phyloP scores from a whole-genome alignment of 2,329 filamentous ascomycete species.

The Neobulgaria alba region DNA sequence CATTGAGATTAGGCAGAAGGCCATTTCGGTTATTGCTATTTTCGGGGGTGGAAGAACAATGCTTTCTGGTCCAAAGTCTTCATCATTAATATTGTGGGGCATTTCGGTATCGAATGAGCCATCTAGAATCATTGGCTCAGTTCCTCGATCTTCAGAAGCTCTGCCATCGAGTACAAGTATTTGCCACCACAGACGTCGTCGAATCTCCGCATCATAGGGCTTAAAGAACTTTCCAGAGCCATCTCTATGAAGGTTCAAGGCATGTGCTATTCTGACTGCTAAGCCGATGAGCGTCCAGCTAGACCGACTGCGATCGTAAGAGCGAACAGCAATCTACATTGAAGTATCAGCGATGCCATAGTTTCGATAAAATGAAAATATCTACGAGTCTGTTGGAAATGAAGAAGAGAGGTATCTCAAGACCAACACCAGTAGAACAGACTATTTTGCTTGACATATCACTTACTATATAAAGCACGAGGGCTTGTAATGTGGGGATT shows the following conservation, averaged over 20 bases:
- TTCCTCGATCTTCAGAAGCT: slow-evolving; percentile 42
- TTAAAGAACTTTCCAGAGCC: slow-evolving; percentile 2
- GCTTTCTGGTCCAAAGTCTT: slow-evolving; percentile 28
- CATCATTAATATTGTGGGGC: slow-evolving; percentile 44
- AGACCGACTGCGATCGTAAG: slow-evolving; percentile 50
- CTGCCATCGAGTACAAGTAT: slow-evolving; percentile 39
- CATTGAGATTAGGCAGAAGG: slow-evolving; percentile 5
- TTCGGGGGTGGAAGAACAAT: slow-evolving; percentile 3
- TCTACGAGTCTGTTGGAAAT: slow-evolving; percentile 30
- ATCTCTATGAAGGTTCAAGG: slow-evolving; percentile 36
- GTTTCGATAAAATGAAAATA: slow-evolving; percentile 43
- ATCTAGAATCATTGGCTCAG: slow-evolving; percentile 36
- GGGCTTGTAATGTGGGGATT: background rate
- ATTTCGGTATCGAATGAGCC: slow-evolving; percentile 37
- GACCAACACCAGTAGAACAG: background rate
- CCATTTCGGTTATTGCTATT: slow-evolving; percentile 12
- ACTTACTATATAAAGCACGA: background rate
- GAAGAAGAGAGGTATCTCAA: background rate
- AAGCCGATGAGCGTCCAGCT: slow-evolving; percentile 58
- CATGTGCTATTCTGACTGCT: slow-evolving; percentile 42
- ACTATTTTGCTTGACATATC: background rate
- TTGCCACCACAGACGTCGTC: slow-evolving; percentile 44
- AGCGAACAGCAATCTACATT: slow-evolving; percentile 44
- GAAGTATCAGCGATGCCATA: slow-evolving; percentile 35
- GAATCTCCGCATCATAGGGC: slow-evolving; percentile 38